Evolutionary conservation across 1,284 basidiomycete genomes (phyloP).

Genomic region (Trametes polyzona): DNA sequence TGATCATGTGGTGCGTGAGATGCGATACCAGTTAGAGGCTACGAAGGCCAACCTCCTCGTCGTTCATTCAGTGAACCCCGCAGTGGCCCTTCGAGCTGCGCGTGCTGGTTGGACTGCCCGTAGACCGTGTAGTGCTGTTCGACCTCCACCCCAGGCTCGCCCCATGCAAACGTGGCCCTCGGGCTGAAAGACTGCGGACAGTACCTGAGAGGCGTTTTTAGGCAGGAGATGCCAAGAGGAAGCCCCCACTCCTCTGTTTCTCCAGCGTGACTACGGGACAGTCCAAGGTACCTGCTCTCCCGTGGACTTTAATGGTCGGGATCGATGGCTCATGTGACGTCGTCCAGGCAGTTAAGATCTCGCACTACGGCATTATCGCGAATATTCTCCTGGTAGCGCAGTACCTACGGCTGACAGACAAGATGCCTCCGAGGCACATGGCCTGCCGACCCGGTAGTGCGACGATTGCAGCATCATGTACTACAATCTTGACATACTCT

Average conservation of each 20-base stretch:
- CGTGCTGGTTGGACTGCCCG: conserved; percentile 47
- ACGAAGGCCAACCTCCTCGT: conserved; percentile 59
- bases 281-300: conserved; percentile 52
- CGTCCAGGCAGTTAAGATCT: conserved; percentile 64
- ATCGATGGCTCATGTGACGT: not conserved
- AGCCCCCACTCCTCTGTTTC: conserved; percentile 72
- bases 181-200: conserved; percentile 41
- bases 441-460: conserved; percentile 9
- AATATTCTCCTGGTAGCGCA: conserved; percentile 13
- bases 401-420: conserved; percentile 3
- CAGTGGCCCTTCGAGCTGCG: conserved; percentile 53
- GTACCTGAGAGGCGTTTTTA: conserved; percentile 51
- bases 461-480: not conserved
- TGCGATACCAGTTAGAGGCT: conserved; percentile 54
- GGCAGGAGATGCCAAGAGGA: conserved; percentile 61
- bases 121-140: conserved; percentile 56
- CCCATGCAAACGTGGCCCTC: conserved; percentile 32
- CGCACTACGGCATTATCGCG: conserved; percentile 52
- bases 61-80: conserved; percentile 51
- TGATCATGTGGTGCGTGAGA: conserved; percentile 8
- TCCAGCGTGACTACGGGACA: conserved; percentile 82
- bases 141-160: conserved; percentile 30
- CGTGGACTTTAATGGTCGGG: conserved; percentile 39
- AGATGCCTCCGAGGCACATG: not conserved
- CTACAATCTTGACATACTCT: not conserved